These are phyloP conservation scores for Ceriops tagal DNA, from an alignment of 345 rosid species.

Conservation along the genomic window DNA sequence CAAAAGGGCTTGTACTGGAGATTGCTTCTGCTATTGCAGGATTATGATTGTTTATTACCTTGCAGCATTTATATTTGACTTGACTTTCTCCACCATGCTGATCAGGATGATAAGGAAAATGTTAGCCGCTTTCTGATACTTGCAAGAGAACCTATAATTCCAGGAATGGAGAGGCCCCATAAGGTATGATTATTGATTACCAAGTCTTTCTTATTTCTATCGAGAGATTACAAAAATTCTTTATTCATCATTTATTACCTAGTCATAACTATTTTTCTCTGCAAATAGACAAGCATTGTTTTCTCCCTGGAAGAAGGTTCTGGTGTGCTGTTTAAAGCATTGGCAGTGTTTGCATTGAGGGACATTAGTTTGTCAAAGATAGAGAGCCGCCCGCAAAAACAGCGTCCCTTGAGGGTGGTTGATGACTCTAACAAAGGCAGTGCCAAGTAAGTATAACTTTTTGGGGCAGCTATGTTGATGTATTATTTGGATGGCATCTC, in stretches of 20 bases:
- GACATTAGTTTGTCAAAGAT: slow-evolving; percentile 86
- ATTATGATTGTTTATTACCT: too few species aligned
- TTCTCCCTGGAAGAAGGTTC: slow-evolving; percentile 96
- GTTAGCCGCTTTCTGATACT: slow-evolving; percentile 87
- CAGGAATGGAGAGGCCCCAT: slow-evolving; percentile 59
- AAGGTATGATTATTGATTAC: slow-evolving; percentile 45
- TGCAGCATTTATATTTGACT: background rate
- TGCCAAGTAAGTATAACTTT: slow-evolving; percentile 53
- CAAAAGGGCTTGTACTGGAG: too few species aligned
- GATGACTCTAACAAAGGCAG: slow-evolving; percentile 78
- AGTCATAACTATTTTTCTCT: slow-evolving; percentile 2
- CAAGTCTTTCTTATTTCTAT: background rate
- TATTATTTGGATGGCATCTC: background rate
- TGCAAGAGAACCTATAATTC: slow-evolving; percentile 84
- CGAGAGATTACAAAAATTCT: background rate
- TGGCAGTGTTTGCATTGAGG: slow-evolving; percentile 86
- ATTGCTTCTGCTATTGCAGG: too few species aligned
- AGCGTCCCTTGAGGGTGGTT: slow-evolving; percentile 68
- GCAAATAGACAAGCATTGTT: slow-evolving; percentile 79
- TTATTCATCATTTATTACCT: slow-evolving; percentile 2
- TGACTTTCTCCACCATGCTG: slow-evolving; percentile 3
- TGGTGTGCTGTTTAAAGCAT: slow-evolving; percentile 80
- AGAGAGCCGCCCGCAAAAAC: slow-evolving; percentile 83
- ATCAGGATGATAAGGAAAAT: slow-evolving; percentile 71
- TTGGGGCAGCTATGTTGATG: background rate